Percentiles rank a stretch among this genome's conserved stretches.
These are phyloP conservation scores for Aspergillus novoparasiticus DNA, from an alignment of 2,329 filamentous ascomycete species.

Conservation along the genomic window DNA sequence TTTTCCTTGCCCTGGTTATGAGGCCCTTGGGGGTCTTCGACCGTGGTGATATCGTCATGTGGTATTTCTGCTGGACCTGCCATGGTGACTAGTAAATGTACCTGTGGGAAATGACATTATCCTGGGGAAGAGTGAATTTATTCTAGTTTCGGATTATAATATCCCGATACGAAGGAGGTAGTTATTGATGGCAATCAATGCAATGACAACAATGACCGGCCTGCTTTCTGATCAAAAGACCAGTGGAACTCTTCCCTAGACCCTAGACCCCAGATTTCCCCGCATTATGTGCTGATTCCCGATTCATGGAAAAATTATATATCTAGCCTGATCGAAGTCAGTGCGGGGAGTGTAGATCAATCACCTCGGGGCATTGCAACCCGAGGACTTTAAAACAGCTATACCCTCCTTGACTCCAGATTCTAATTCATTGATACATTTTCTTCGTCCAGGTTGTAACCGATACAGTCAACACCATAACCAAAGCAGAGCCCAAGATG, in stretches of 20 bases:
- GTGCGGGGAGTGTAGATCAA: background rate
- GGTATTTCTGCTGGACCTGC: background rate
- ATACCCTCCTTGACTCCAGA: background rate
- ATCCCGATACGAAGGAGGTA: background rate
- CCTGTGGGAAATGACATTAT: background rate
- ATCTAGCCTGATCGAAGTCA: background rate
- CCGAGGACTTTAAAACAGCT: background rate
- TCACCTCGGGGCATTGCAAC: background rate
- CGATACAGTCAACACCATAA: background rate
- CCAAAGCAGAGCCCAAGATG: background rate
- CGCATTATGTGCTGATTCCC: background rate
- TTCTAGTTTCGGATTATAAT: background rate
- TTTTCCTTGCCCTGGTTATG: slow-evolving; percentile 7
- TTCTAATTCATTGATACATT: too few relatives aligned
- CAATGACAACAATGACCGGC: background rate
- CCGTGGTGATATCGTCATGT: slow-evolving; percentile 15
- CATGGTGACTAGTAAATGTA: background rate
- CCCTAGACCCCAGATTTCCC: background rate
- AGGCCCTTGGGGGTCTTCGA: background rate
- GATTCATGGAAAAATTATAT: slow-evolving; percentile 2
- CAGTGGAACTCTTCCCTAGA: background rate
- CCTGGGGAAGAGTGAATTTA: background rate
- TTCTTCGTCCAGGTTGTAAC: background rate
- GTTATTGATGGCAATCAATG: background rate
- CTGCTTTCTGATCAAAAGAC: background rate